Percentiles rank a stretch among this genome's conserved stretches.
These are phyloP conservation scores for Syncephalastrum monosporum DNA, from an alignment of 371 early-diverging fungal genomes.

Conservation along the genomic window DNA sequence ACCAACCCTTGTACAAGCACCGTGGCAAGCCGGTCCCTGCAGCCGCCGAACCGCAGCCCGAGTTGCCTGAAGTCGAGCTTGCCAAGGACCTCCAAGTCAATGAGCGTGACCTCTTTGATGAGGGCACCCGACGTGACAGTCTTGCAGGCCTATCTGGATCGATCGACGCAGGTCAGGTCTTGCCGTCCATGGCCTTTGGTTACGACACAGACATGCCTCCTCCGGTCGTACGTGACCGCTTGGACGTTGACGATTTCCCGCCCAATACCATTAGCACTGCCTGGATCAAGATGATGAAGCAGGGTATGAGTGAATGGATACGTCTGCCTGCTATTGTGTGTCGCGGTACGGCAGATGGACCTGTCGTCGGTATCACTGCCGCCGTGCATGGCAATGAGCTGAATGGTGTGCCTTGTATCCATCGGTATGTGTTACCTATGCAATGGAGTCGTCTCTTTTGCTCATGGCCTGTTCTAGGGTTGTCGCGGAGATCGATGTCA, in stretches of 20 bases:
- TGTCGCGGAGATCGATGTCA: conserved; percentile 74
- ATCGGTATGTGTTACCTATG: conserved; percentile 45
- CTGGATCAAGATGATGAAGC: conserved; percentile 77
- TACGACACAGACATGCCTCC: conserved; percentile 70
- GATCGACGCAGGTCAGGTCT: neutral
- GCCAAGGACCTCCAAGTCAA: conserved; percentile 8
- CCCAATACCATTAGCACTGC: conserved; percentile 61
- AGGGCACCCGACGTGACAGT: conserved; percentile 24
- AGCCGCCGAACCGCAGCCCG: conserved; percentile 20
- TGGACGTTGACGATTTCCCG: conserved; percentile 68
- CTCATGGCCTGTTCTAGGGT: conserved; percentile 30
- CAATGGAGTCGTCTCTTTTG: neutral
- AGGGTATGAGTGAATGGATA: conserved; percentile 69
- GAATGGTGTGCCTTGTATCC: conserved; percentile 91
- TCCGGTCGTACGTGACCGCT: conserved; percentile 57
- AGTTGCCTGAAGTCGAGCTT: no score
- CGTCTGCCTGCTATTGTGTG: conserved; percentile 69
- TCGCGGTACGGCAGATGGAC: conserved; percentile 58
- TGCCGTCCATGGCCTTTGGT: conserved; percentile 12
- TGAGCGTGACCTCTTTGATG: conserved; percentile 4
- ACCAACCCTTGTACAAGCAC: conserved; percentile 42
- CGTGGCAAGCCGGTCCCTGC: conserved; percentile 20
- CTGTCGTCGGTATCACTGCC: conserved; percentile 56
- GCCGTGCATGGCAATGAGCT: conserved; percentile 92
- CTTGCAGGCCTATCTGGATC: conserved; percentile 23